Evolutionary conservation across 169 alveolate species (phyloP).

Genomic region (Prorocentrum cordatum): DNA sequence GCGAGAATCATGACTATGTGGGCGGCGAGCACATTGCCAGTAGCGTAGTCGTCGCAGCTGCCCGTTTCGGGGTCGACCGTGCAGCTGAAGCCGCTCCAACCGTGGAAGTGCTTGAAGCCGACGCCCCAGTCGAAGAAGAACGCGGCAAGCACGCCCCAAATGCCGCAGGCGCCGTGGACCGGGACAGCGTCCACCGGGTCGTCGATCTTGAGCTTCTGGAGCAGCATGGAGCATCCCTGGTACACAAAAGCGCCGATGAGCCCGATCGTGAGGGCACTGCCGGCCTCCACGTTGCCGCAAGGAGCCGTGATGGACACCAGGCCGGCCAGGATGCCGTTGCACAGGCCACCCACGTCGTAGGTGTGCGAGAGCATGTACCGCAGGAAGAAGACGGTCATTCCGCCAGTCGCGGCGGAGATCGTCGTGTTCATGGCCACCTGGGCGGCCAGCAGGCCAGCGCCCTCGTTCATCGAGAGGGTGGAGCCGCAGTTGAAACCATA

Average conservation of each 20-base stretch:
- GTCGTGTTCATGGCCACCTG: constrained; percentile 66
- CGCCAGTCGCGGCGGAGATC: constrained; percentile 26
- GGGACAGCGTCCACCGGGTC: constrained; percentile 64
- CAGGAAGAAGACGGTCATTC: constrained; percentile 18
- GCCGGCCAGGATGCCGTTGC: constrained; percentile 59
- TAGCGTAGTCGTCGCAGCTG: too few relatives aligned
- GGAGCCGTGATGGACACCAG: constrained; percentile 55
- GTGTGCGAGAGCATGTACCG: neutral
- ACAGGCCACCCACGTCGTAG: constrained; percentile 44
- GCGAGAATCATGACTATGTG: too few relatives aligned
- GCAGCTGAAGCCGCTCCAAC: constrained; percentile 45
- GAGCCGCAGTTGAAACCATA: constrained; percentile 27
- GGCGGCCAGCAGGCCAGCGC: constrained; percentile 31
- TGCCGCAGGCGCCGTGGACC: constrained; percentile 62
- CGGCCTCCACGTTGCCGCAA: constrained; percentile 47
- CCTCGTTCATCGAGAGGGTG: constrained; percentile 19
- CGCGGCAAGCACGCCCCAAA: constrained; percentile 17
- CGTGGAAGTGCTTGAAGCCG: constrained; percentile 33
- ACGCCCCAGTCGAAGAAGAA: constrained; percentile 47
- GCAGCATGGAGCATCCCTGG: constrained; percentile 41
- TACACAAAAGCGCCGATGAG: constrained; percentile 22
- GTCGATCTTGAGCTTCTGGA: constrained; percentile 49
- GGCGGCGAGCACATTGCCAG: too few relatives aligned
- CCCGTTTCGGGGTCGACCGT: too few relatives aligned
- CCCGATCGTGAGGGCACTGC: constrained; percentile 18